phyloP scores from a whole-genome alignment of 2,329 filamentous ascomycete species.

The Verticillium klebahnii region DNA sequence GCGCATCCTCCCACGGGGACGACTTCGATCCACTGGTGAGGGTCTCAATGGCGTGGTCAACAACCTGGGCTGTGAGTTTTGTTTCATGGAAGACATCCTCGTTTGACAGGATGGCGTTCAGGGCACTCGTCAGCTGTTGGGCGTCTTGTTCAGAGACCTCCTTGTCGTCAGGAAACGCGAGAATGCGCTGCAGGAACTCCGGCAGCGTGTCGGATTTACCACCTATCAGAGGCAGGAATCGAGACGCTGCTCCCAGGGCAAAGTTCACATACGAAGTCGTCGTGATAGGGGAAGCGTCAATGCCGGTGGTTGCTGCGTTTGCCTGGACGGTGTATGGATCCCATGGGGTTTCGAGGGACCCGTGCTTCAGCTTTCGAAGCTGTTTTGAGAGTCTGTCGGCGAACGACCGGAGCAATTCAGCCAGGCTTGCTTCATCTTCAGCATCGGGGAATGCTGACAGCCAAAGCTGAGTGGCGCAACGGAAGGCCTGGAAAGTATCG shows the following conservation, averaged over 20 bases:
- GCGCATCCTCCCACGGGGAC: constrained; percentile 5
- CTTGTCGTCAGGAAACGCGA: constrained; percentile 3
- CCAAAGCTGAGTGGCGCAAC: constrained; percentile 33
- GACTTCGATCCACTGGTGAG: constrained; percentile 16
- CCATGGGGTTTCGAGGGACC: not conserved
- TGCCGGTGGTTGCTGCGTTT: not conserved
- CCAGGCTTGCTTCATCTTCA: constrained; percentile 20
- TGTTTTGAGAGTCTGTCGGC: constrained; percentile 24
- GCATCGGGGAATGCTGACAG: constrained; percentile 31
- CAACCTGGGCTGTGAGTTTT: constrained; percentile 24
- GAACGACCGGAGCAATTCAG: constrained; percentile 27
- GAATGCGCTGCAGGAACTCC: constrained; percentile 4
- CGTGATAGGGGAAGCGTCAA: not conserved
- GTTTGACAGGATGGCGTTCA: constrained; percentile 27
- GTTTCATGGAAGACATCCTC: constrained; percentile 31
- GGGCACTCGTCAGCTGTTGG: constrained; percentile 16
- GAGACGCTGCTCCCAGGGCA: constrained; percentile 6
- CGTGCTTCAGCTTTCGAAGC: not conserved
- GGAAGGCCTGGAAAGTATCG: constrained; percentile 35
- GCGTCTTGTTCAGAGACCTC: not conserved
- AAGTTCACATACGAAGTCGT: constrained; percentile 2
- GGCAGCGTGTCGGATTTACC: constrained; percentile 4
- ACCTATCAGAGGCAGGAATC: constrained; percentile 7
- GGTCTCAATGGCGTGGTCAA: constrained; percentile 24
- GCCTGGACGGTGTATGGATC: not conserved